Evolutionary conservation across 2,329 filamentous ascomycete genomes (phyloP).

Genomic region (Fusarium keratoplasticum): DNA sequence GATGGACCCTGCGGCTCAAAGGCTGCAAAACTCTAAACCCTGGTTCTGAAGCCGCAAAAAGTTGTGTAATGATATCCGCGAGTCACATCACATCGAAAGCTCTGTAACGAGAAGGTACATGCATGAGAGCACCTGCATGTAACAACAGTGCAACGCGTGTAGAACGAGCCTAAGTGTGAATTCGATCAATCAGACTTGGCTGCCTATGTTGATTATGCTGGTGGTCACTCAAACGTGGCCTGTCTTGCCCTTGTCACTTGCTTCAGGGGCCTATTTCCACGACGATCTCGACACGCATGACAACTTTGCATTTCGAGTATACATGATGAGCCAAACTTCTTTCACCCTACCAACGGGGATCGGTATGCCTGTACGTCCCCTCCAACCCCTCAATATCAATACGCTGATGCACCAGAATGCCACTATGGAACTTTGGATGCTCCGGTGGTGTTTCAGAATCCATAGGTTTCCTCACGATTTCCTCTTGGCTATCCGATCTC

Average conservation of each 20-base stretch:
- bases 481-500: slow-evolving; percentile 22
- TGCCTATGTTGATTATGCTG: neutral
- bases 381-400: slow-evolving; percentile 14
- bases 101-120: neutral
- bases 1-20: neutral
- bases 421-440: neutral
- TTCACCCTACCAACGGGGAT: neutral
- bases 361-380: neutral
- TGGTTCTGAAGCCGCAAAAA: neutral
- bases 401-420: slow-evolving; percentile 12
- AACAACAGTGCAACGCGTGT: neutral
- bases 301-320: neutral
- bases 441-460: neutral
- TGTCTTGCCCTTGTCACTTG: neutral
- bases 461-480: slow-evolving; percentile 4
- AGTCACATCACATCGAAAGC: neutral
- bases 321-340: neutral
- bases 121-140: neutral
- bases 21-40: neutral
- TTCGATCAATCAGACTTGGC: neutral
- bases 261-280: neutral
- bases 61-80: neutral
- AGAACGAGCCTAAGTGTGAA: neutral
- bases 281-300: neutral
- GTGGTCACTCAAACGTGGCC: neutral